Conservation (phyloP, 2,329 filamentous ascomycete species). For the Diatrype stigma region DNA sequence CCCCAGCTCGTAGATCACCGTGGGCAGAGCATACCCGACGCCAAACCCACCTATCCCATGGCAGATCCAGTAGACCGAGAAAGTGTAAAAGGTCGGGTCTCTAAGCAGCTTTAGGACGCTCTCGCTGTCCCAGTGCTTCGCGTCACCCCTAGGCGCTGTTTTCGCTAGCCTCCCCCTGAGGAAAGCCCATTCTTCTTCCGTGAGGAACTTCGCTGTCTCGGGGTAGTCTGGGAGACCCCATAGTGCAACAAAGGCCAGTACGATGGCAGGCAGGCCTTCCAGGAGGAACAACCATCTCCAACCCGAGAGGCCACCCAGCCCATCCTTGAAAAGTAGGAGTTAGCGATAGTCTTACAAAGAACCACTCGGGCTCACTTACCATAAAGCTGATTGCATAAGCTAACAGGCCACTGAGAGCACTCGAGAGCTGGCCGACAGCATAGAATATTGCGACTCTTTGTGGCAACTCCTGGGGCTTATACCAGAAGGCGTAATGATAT, state of each 20-base stretch:
- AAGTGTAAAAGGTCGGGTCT: conserved; percentile 34
- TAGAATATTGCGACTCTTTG: conserved; percentile 35
- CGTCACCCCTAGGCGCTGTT: conserved; percentile 26
- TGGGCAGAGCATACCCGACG: conserved; percentile 34
- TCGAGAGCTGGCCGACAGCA: conserved; percentile 29
- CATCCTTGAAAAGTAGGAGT: conserved; percentile 23
- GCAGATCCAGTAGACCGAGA: conserved; percentile 34
- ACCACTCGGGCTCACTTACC: conserved; percentile 10
- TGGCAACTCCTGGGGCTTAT: conserved; percentile 30
- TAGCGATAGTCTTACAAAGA: too few relatives aligned
- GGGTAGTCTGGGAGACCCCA: conserved; percentile 30
- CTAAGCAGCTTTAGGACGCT: conserved; percentile 26
- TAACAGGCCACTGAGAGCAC: conserved; percentile 30
- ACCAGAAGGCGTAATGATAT: conserved; percentile 38
- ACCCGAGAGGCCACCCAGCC: conserved; percentile 26
- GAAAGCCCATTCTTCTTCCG: conserved; percentile 20
- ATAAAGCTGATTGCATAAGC: conserved; percentile 35
- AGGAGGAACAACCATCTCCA: conserved; percentile 36
- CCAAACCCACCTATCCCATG: conserved; percentile 40
- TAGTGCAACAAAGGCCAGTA: conserved; percentile 24
- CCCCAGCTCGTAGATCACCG: conserved; percentile 38
- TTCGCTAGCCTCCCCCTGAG: conserved; percentile 23
- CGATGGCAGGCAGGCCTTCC: conserved; percentile 31
- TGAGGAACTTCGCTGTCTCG: conserved; percentile 26
- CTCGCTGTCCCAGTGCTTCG: conserved; percentile 28